These are phyloP conservation scores for Aphanocladium album DNA, from an alignment of 2,329 filamentous ascomycete species.

Conservation along the genomic window DNA sequence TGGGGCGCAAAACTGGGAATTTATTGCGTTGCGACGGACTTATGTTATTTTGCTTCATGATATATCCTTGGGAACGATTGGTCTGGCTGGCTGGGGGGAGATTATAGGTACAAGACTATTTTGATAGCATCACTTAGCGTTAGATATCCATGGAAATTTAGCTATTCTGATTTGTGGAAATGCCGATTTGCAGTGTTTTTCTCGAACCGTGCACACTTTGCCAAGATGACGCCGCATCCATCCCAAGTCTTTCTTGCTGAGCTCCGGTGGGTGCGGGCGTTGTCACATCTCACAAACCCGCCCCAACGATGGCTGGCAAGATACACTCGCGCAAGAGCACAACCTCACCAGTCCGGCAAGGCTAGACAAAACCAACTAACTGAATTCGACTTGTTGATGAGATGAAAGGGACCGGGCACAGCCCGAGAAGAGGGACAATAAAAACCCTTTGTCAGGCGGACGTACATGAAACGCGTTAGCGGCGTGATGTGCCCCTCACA, in stretches of 20 bases:
- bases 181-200: not conserved
- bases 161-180: not conserved
- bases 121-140: not conserved
- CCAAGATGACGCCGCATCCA: too few relatives aligned
- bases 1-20: too few relatives aligned
- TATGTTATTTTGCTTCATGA: not conserved
- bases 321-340: too few relatives aligned
- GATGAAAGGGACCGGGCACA: not conserved
- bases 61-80: too few relatives aligned
- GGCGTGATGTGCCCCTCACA: not conserved
- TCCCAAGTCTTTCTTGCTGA: not conserved
- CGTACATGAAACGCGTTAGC: slow-evolving; percentile 7
- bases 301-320: too few relatives aligned
- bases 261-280: not conserved
- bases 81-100: not conserved
- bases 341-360: too few relatives aligned
- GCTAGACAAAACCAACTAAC: not conserved
- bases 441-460: slow-evolving; percentile 5
- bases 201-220: too few relatives aligned
- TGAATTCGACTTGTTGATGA: not conserved
- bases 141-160: not conserved
- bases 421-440: not conserved
- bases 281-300: too few relatives aligned
- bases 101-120: not conserved
- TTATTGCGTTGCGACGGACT: too few relatives aligned